Conservation (phyloP, 2,329 filamentous ascomycete species). For the Sporothrix brunneoviolacea region DNA sequence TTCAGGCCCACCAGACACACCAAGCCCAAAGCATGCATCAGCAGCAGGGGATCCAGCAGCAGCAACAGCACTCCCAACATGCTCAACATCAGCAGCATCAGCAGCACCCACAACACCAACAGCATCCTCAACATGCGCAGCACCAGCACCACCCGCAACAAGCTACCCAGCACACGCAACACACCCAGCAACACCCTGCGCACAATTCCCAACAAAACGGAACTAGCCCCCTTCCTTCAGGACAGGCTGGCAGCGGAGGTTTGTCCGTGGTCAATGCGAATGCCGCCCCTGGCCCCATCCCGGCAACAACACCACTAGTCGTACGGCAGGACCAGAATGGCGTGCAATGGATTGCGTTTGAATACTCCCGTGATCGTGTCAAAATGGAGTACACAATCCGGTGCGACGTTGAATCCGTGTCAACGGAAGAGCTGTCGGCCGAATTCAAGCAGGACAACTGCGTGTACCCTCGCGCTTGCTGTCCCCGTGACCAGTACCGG, state of each 20-base stretch:
- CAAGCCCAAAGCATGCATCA: constrained; percentile 14
- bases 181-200: constrained; percentile 5
- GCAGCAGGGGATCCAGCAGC: constrained; percentile 14
- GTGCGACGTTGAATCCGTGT: constrained; percentile 94
- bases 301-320: constrained; percentile 89
- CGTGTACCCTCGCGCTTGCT: constrained; percentile 93
- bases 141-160: constrained; percentile 13
- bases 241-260: constrained; percentile 19
- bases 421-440: constrained; percentile 72
- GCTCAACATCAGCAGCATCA: neutral
- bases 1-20: constrained; percentile 11
- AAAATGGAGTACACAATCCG: constrained; percentile 99
- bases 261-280: constrained; percentile 60
- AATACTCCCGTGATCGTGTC: constrained; percentile 92
- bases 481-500: constrained; percentile 90
- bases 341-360: constrained; percentile 97
- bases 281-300: constrained; percentile 90
- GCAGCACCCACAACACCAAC: constrained; percentile 10
- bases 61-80: constrained; percentile 9
- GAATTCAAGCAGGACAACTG: constrained; percentile 99
- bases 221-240: constrained; percentile 12
- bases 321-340: constrained; percentile 93
- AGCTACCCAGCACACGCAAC: constrained; percentile 28
- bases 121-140: constrained; percentile 9
- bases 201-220: constrained; percentile 14